Evolutionary conservation across 805 yeast genomes (phyloP).

Genomic region (Wickerhamiella sergipiensis): DNA sequence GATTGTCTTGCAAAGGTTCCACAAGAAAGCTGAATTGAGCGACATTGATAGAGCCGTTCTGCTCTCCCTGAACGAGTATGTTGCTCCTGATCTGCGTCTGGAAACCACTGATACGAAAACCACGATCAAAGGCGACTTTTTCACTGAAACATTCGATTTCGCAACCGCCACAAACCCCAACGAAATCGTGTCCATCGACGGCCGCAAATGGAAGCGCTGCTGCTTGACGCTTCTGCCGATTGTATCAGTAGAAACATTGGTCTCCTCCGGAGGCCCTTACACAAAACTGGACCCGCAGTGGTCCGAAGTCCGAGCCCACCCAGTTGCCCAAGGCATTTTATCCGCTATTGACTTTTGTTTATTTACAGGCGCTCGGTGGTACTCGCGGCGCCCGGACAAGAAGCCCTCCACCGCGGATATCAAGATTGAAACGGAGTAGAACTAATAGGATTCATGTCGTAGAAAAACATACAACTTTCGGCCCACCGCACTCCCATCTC

Average conservation of each 20-base stretch:
- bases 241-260: constrained; percentile 17
- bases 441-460: background rate
- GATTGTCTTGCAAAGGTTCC: background rate
- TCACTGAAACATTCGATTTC: constrained; percentile 16
- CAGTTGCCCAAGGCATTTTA: constrained; percentile 12
- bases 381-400: background rate
- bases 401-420: background rate
- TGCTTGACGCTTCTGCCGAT: constrained; percentile 24
- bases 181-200: constrained; percentile 16
- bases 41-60: constrained; percentile 13
- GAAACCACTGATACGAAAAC: background rate
- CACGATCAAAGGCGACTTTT: constrained; percentile 11
- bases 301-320: constrained; percentile 1
- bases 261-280: constrained; percentile 15
- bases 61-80: background rate
- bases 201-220: constrained; percentile 26
- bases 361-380: constrained; percentile 18
- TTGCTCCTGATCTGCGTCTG: background rate
- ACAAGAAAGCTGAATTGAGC: background rate
- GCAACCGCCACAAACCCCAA: constrained; percentile 2
- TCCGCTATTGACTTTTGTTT: constrained; percentile 19
- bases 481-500: background rate
- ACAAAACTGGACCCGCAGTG: constrained; percentile 2
- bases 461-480: background rate
- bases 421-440: background rate